Evolutionary conservation across 2,329 filamentous ascomycete species (phyloP).

Genomic region (Monosporascus sp.): DNA sequence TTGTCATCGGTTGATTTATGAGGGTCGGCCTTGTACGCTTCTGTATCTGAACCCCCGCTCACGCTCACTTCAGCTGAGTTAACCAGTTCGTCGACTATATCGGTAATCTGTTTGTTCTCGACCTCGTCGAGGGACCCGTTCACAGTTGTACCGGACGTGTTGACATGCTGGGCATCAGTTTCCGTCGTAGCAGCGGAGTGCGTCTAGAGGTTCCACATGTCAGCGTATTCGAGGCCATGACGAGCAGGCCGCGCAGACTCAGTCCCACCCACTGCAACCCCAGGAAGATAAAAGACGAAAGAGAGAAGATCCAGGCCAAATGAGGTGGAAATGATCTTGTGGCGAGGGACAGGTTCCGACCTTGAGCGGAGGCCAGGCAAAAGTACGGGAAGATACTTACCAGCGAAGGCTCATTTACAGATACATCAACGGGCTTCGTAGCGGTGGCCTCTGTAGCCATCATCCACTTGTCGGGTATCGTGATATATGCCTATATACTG

Average conservation of each 20-base stretch:
- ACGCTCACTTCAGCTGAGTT: slow-evolving; percentile 62
- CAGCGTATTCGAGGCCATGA: neutral
- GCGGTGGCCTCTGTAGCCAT: slow-evolving; percentile 30
- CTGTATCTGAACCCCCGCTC: slow-evolving; percentile 72
- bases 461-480: slow-evolving; percentile 22
- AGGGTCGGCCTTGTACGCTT: slow-evolving; percentile 57
- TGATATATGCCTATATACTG: slow-evolving; percentile 10
- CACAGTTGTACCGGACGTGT: slow-evolving; percentile 34
- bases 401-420: slow-evolving; percentile 25
- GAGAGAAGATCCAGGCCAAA: neutral
- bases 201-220: slow-evolving; percentile 9
- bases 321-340: neutral
- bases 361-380: neutral
- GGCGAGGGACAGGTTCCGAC: neutral
- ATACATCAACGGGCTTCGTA: slow-evolving; percentile 26
- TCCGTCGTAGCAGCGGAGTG: slow-evolving; percentile 27
- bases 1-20: slow-evolving; percentile 52
- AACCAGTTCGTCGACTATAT: slow-evolving; percentile 51
- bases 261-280: neutral
- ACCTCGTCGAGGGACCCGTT: slow-evolving; percentile 50
- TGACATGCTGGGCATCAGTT: slow-evolving; percentile 43
- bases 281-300: neutral
- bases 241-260: neutral
- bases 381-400: slow-evolving; percentile 19
- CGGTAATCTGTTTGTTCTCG: slow-evolving; percentile 52